Conservation (phyloP, 805 yeast species). For the Ogataea nitratoaversa region DNA sequence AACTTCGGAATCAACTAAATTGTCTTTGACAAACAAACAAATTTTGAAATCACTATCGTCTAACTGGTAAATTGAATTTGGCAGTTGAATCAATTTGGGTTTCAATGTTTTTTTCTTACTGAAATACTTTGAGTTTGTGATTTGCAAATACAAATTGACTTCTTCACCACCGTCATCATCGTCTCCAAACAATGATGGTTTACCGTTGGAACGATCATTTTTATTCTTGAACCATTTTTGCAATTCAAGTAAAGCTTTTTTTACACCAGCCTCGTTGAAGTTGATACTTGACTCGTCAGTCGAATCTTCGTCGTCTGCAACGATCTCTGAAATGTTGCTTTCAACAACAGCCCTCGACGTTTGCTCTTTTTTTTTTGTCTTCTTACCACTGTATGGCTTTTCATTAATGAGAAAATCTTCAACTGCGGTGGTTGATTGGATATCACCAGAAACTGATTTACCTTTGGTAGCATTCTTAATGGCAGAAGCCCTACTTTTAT, state of each 20-base stretch:
- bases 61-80: constrained; percentile 42
- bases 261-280: constrained; percentile 25
- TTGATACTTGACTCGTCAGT: constrained; percentile 8
- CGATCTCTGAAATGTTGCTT: constrained; percentile 1
- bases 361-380: too few relatives aligned
- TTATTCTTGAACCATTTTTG: constrained; percentile 47
- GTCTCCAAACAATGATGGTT: constrained; percentile 55
- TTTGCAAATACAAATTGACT: constrained; percentile 48
- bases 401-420: neutral
- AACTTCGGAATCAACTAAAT: constrained; percentile 40
- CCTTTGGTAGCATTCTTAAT: constrained; percentile 16
- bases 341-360: constrained; percentile 1
- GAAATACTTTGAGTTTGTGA: constrained; percentile 63
- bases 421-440: neutral
- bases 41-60: constrained; percentile 45
- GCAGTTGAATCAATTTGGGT: constrained; percentile 45
- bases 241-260: constrained; percentile 62
- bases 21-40: constrained; percentile 70
- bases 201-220: constrained; percentile 28
- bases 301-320: constrained; percentile 48
- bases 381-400: constrained; percentile 2
- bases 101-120: constrained; percentile 56
- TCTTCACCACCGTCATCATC: constrained; percentile 46
- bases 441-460: constrained; percentile 11
- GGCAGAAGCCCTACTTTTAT: constrained; percentile 9